Conservation (phyloP, 2,329 filamentous ascomycete species). For the Diaporthe aspalathi region DNA sequence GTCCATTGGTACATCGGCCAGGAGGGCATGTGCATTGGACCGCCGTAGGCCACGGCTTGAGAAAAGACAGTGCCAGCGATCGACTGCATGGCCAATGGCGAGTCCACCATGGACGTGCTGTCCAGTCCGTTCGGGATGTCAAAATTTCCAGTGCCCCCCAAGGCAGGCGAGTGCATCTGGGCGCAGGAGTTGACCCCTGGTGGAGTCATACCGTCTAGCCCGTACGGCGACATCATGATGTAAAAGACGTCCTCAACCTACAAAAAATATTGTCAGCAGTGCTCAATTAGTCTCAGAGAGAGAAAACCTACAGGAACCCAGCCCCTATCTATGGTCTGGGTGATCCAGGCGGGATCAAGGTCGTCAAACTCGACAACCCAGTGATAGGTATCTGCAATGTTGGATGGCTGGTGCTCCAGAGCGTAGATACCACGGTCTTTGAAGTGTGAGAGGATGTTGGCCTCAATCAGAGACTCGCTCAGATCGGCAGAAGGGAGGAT, state of each 20-base stretch:
- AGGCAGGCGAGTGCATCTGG: constrained; percentile 11
- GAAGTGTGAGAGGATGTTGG: constrained; percentile 35
- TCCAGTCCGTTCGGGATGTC: constrained; percentile 17
- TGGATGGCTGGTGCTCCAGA: constrained; percentile 32
- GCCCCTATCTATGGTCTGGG: constrained; percentile 20
- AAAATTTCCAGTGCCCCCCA: background rate
- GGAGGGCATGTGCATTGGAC: constrained; percentile 2
- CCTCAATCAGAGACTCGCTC: constrained; percentile 32
- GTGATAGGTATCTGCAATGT: constrained; percentile 18
- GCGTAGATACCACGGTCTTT: constrained; percentile 37
- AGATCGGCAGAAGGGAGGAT: constrained; percentile 50
- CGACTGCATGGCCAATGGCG: constrained; percentile 23
- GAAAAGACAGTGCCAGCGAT: background rate
- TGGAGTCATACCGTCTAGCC: constrained; percentile 14
- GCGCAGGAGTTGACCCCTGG: constrained; percentile 11
- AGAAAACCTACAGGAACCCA: constrained; percentile 32
- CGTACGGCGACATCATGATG: constrained; percentile 31
- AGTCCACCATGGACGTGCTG: constrained; percentile 23
- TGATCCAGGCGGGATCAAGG: constrained; percentile 24
- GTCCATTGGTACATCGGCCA: constrained; percentile 34
- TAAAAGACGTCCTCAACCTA: constrained; percentile 33
- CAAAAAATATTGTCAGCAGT: background rate
- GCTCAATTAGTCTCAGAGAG: background rate
- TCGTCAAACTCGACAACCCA: constrained; percentile 39
- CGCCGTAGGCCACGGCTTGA: background rate